Conservation (phyloP, 1,284 basidiomycete genomes). For the Sanghuangporus sanghuang region DNA sequence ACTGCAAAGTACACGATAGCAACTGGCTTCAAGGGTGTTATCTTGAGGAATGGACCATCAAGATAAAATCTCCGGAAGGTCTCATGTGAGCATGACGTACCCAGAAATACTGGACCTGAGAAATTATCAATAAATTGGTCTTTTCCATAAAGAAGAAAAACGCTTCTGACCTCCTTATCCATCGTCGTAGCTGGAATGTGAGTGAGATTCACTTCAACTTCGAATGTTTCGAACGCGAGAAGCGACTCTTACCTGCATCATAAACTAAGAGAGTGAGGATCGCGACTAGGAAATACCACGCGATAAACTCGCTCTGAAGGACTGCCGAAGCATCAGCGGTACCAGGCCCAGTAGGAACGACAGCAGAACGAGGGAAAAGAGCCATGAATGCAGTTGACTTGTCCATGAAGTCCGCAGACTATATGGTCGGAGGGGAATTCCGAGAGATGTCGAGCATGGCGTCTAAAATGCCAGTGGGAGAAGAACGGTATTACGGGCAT, state of each 20-base stretch:
- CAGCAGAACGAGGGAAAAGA: not conserved
- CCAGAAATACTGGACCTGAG: constrained; percentile 3
- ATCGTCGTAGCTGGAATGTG: not conserved
- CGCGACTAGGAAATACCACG: not conserved
- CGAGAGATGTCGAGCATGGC: not conserved
- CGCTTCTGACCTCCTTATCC: not conserved
- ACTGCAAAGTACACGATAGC: not conserved
- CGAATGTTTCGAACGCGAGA: not conserved
- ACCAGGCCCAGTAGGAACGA: not conserved
- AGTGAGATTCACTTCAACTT: not conserved
- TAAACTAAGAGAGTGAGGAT: not conserved
- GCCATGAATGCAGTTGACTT: not conserved
- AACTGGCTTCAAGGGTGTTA: not conserved
- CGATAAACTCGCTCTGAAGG: not conserved
- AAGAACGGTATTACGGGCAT: not conserved
- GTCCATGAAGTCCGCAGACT: not conserved
- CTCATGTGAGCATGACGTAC: not conserved
- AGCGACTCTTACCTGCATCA: not conserved
- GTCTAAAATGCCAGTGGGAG: not conserved
- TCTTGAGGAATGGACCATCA: not conserved
- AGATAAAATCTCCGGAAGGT: too few species aligned
- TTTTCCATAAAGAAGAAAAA: not conserved
- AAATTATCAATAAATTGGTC: not conserved
- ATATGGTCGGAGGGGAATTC: not conserved
- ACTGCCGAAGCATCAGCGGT: not conserved